Percentiles rank a stretch among this genome's conserved stretches.
phyloP scores from a whole-genome alignment of 1,284 basidiomycete genomes.

The Schizophyllum commune region DNA sequence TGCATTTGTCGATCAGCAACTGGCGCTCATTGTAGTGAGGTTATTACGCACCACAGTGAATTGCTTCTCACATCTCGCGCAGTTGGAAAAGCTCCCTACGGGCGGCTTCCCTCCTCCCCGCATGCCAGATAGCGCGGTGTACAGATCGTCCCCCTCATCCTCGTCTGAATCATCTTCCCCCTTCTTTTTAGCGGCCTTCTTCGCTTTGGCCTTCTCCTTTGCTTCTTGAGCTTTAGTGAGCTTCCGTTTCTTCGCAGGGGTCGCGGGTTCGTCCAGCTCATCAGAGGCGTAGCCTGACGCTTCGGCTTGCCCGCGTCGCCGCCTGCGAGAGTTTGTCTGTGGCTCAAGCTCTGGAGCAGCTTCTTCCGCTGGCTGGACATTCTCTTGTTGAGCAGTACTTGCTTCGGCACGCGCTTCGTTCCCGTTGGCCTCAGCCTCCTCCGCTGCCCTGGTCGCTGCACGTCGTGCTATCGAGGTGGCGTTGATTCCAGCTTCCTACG shows the following conservation, averaged over 20 bases:
- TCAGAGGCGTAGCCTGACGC: slow-evolving; percentile 59
- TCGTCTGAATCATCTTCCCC: slow-evolving; percentile 38
- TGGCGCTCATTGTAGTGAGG: neutral
- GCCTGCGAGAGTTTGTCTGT: slow-evolving; percentile 1
- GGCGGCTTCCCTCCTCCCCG: slow-evolving; percentile 49
- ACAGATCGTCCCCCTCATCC: slow-evolving; percentile 43
- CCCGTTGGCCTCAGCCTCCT: slow-evolving; percentile 13
- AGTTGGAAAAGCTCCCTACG: slow-evolving; percentile 76
- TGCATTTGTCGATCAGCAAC: slow-evolving; percentile 21
- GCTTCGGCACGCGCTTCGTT: slow-evolving; percentile 32
- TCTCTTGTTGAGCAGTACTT: slow-evolving; percentile 32
- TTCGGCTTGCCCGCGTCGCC: slow-evolving; percentile 22
- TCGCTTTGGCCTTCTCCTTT: slow-evolving; percentile 37
- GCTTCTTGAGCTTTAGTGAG: slow-evolving; percentile 29
- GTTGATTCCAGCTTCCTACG: slow-evolving; percentile 74
- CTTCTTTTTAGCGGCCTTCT: slow-evolving; percentile 43
- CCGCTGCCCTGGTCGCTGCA: slow-evolving; percentile 28
- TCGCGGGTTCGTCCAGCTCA: slow-evolving; percentile 55
- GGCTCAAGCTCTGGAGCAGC: neutral
- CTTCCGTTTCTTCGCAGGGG: slow-evolving; percentile 32
- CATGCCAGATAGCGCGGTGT: slow-evolving; percentile 50
- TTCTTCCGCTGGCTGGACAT: slow-evolving; percentile 21
- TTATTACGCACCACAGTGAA: slow-evolving; percentile 77
- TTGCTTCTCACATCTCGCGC: slow-evolving; percentile 74
- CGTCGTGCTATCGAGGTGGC: slow-evolving; percentile 60